Conservation (phyloP, 2,329 filamentous ascomycete species). For the Bipolaris gigantea region DNA sequence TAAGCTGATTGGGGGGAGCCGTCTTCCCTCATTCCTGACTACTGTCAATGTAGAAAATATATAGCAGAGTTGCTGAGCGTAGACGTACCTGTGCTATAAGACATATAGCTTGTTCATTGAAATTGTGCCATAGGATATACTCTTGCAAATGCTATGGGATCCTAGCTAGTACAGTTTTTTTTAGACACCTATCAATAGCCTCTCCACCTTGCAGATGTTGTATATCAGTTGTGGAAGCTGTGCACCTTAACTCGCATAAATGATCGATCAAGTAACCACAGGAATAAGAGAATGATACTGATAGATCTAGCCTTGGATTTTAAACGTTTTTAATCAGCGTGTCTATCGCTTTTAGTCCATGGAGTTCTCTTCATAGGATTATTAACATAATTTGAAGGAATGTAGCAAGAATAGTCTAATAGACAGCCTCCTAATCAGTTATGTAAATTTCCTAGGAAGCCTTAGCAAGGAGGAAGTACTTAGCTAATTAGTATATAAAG, state of each 20-base stretch:
- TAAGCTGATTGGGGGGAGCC: background rate
- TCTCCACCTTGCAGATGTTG: background rate
- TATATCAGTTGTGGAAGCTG: background rate
- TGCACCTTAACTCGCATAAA: background rate
- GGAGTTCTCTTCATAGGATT: background rate
- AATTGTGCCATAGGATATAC: background rate
- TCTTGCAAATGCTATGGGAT: background rate
- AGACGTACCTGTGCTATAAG: background rate
- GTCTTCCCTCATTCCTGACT: background rate
- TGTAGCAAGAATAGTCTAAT: background rate
- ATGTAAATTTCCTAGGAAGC: background rate
- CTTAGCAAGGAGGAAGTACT: background rate
- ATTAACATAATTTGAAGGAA: background rate
- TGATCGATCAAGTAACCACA: background rate
- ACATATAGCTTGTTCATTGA: background rate
- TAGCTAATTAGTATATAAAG: background rate
- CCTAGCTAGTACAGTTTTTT: background rate
- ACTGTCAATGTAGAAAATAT: background rate
- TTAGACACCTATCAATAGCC: background rate
- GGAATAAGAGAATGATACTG: background rate
- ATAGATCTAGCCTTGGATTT: background rate
- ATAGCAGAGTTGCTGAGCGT: background rate
- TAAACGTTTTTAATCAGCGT: background rate
- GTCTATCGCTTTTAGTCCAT: background rate
- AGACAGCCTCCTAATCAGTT: background rate